These are phyloP conservation scores for Scutellaria baicalensis DNA, from an alignment of 257 asterid species.

Conservation along the genomic window DNA sequence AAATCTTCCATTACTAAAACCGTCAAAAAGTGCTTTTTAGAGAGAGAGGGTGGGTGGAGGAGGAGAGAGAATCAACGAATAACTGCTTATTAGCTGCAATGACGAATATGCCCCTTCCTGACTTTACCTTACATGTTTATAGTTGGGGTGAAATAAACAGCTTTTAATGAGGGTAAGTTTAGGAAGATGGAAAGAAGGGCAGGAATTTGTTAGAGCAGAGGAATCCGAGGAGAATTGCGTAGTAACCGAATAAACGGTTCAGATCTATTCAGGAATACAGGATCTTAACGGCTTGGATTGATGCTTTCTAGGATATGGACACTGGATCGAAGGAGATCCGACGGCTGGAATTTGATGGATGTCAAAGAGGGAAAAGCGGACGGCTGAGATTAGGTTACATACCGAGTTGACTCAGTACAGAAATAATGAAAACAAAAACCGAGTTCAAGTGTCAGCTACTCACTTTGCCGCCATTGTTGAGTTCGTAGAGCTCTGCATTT, in stretches of 20 bases:
- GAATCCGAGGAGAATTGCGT: slow-evolving; percentile 36
- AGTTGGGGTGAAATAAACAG: neutral
- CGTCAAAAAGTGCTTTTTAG: slow-evolving; percentile 30
- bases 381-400: slow-evolving; percentile 23
- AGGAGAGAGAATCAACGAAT: slow-evolving; percentile 9
- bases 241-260: slow-evolving; percentile 40
- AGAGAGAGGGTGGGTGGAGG: neutral
- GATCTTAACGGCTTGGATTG: slow-evolving; percentile 44
- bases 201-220: slow-evolving; percentile 25
- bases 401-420: slow-evolving; percentile 28
- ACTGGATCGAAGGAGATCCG: slow-evolving; percentile 26
- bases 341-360: slow-evolving; percentile 26
- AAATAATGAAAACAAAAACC: neutral
- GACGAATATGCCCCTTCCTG: slow-evolving; percentile 18
- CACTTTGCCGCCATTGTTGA: slow-evolving; percentile 76
- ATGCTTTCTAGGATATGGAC: neutral
- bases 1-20: slow-evolving; percentile 27
- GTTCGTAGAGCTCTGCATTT: slow-evolving; percentile 52
- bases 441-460: slow-evolving; percentile 20
- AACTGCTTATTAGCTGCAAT: slow-evolving; percentile 19
- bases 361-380: slow-evolving; percentile 13
- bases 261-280: slow-evolving; percentile 26
- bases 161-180: slow-evolving; percentile 21
- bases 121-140: neutral
- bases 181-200: slow-evolving; percentile 18